A percentile compares a stretch with the other conserved stretches of the same genome.
Conservation (phyloP, 2,329 filamentous ascomycete genomes). For the Exophiala phaeomuriformis region DNA sequence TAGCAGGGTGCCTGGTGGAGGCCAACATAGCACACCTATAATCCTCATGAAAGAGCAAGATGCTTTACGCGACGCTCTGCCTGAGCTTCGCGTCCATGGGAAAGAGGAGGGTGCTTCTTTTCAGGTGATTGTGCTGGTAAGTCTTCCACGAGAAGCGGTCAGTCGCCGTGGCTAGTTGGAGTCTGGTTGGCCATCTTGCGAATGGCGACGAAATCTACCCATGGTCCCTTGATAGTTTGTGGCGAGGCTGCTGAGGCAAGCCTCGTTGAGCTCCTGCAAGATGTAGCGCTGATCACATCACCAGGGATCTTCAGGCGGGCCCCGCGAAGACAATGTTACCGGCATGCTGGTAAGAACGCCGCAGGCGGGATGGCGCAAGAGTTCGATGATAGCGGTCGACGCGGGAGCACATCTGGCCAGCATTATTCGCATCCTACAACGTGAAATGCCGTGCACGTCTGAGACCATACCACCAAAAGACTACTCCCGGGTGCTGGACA, state of each 20-base stretch:
- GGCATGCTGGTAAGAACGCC: slow-evolving; percentile 81
- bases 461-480: slow-evolving; percentile 27
- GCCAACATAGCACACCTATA: slow-evolving; percentile 1
- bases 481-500: slow-evolving; percentile 29
- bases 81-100: slow-evolving; percentile 22
- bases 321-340: slow-evolving; percentile 81
- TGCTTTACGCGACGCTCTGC: slow-evolving; percentile 12
- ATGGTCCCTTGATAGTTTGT: background rate
- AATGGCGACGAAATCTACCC: too few species aligned
- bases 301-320: slow-evolving; percentile 83
- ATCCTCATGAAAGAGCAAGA: slow-evolving; percentile 17
- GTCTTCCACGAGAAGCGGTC: slow-evolving; percentile 1
- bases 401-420: slow-evolving; percentile 82
- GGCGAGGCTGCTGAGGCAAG: too few species aligned
- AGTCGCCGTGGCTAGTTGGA: background rate
- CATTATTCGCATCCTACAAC: slow-evolving; percentile 70
- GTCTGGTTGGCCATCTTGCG: background rate
- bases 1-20: background rate
- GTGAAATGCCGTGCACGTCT: slow-evolving; percentile 38
- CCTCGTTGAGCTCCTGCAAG: background rate
- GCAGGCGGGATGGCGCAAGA: slow-evolving; percentile 68
- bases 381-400: slow-evolving; percentile 85
- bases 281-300: background rate
- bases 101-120: slow-evolving; percentile 44
- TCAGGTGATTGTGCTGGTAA: slow-evolving; percentile 67